Evolutionary conservation across 192 early-diverging fungal species (phyloP).

Genomic region (Coemansia sp.): DNA sequence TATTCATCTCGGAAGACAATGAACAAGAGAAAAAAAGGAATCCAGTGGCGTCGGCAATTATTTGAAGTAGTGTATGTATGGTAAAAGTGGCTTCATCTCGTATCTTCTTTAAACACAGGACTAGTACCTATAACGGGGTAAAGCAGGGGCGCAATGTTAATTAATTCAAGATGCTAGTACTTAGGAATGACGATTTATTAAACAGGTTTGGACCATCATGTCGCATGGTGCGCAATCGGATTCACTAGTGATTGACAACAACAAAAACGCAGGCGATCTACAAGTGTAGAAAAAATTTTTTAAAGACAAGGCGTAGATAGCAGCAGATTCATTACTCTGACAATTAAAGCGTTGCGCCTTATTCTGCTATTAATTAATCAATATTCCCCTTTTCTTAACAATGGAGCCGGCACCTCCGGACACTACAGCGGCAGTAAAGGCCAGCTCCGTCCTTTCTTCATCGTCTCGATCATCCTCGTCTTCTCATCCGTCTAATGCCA

Average conservation of each 20-base stretch:
- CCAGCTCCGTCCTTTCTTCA: background rate
- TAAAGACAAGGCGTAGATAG: background rate
- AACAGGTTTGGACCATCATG: background rate
- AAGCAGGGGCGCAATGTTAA: background rate
- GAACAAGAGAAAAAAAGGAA: background rate
- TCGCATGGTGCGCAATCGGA: slow-evolving; percentile 8
- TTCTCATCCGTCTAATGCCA: background rate
- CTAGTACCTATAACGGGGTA: background rate
- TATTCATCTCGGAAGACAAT: background rate
- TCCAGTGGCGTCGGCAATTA: background rate
- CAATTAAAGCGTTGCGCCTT: background rate
- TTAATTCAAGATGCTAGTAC: too few species aligned
- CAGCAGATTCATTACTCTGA: background rate
- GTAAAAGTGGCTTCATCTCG: background rate
- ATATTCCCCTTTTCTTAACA: background rate
- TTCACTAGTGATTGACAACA: slow-evolving; percentile 2
- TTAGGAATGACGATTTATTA: too few species aligned
- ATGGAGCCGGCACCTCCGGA: background rate
- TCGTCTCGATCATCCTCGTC: background rate
- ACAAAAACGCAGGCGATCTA: background rate
- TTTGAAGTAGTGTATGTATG: background rate
- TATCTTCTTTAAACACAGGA: background rate
- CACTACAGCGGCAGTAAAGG: background rate
- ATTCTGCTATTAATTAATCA: background rate
- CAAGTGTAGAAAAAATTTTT: background rate